These are phyloP conservation scores for Pythium coloratum DNA, from an alignment of 352 stramenopile species.

Conservation along the genomic window DNA sequence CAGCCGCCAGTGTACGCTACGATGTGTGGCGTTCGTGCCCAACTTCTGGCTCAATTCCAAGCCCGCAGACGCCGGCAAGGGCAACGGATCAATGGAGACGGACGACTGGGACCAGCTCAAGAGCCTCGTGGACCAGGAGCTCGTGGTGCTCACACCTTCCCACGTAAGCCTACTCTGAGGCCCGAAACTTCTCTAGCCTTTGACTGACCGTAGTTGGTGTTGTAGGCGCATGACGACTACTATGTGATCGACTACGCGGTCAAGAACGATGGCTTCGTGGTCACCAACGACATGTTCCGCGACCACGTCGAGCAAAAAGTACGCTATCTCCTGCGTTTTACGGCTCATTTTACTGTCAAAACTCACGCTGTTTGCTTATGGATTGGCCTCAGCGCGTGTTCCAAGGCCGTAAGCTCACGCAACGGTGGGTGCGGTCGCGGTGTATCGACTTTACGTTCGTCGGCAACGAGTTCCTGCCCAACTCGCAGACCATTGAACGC, in stretches of 20 bases:
- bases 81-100: constrained; percentile 46
- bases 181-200: neutral
- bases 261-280: constrained; percentile 86
- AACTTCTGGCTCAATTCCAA: constrained; percentile 85
- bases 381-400: constrained; percentile 49
- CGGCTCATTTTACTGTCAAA: too few relatives aligned
- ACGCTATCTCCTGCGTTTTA: constrained; percentile 5
- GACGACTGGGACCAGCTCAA: constrained; percentile 52
- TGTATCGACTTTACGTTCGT: constrained; percentile 92
- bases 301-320: constrained; percentile 83
- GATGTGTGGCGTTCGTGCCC: constrained; percentile 75
- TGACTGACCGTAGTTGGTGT: neutral
- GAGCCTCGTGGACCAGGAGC: constrained; percentile 58
- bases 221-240: constrained; percentile 86
- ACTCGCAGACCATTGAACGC: constrained; percentile 80
- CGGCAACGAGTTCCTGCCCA: constrained; percentile 87
- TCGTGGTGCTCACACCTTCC: constrained; percentile 76
- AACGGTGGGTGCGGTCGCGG: constrained; percentile 59
- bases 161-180: constrained; percentile 31
- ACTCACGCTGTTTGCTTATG: too few relatives aligned
- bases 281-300: constrained; percentile 93
- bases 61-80: constrained; percentile 27
- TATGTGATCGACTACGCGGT: constrained; percentile 92
- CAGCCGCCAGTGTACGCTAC: constrained; percentile 36
- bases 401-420: constrained; percentile 58